A percentile compares a stretch with the other conserved stretches of the same genome.
Evolutionary conservation across 1,139 yeast genomes (phyloP).

Genomic region (Chernovozyma sophiae-reginae): DNA sequence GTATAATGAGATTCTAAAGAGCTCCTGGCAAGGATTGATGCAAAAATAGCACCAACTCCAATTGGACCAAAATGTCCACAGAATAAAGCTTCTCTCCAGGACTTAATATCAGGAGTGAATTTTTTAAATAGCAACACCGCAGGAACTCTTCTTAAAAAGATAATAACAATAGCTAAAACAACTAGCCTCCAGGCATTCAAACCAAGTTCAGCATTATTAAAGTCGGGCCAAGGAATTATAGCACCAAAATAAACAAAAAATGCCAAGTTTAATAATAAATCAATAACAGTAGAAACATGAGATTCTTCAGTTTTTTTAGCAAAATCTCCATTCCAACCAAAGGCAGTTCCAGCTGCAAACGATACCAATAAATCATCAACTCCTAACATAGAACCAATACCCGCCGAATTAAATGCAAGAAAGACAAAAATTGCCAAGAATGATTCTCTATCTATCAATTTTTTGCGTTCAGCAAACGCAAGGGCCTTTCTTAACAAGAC

Average conservation of each 20-base stretch:
- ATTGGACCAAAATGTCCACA: conserved; percentile 99
- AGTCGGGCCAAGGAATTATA: conserved; percentile 87
- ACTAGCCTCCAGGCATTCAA: conserved; percentile 81
- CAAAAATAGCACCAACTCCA: conserved; percentile 96
- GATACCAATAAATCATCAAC: conserved; percentile 90
- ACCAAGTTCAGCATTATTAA: conserved; percentile 64
- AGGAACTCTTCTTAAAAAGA: conserved; percentile 84
- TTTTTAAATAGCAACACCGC: conserved; percentile 78
- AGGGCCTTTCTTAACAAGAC: conserved; percentile 68
- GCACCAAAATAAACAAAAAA: conserved; percentile 94
- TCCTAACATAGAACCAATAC: conserved; percentile 88
- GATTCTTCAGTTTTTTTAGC: conserved; percentile 84
- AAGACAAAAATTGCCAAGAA: conserved; percentile 87
- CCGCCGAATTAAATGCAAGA: conserved; percentile 84
- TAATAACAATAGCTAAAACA: conserved; percentile 72
- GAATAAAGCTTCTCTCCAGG: conserved; percentile 94
- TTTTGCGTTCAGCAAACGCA: conserved; percentile 69
- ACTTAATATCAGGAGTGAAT: conserved; percentile 83
- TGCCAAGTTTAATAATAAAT: conserved; percentile 75
- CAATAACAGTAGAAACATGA: conserved; percentile 90
- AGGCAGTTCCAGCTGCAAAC: conserved; percentile 94
- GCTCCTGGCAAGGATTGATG: conserved; percentile 77
- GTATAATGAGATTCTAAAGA: conserved; percentile 62
- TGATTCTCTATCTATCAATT: conserved; percentile 87
- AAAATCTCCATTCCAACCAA: conserved; percentile 96